phyloP scores from a whole-genome alignment of 2,329 filamentous ascomycete species.

The Pseudogymnoascus sp. region DNA sequence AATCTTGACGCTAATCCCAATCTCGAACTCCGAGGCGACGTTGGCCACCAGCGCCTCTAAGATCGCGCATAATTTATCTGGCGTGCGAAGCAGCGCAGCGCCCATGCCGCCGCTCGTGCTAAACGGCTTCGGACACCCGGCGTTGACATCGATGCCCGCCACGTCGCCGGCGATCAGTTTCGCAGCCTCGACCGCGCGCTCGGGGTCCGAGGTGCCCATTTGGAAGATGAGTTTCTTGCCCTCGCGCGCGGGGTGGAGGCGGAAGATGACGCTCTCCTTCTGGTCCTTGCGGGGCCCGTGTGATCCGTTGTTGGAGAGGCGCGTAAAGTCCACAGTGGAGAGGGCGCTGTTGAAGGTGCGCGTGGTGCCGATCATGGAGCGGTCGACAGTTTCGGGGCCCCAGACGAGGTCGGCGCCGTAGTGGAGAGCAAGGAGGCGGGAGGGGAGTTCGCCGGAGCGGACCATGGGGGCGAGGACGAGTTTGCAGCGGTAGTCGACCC shows the following conservation, averaged over 20 bases:
- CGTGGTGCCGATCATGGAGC: constrained; percentile 79
- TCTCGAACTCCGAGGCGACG: constrained; percentile 67
- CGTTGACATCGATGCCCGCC: constrained; percentile 91
- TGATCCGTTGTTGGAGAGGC: constrained; percentile 61
- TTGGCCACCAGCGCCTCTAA: constrained; percentile 72
- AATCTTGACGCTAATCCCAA: constrained; percentile 97
- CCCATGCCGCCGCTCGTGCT: constrained; percentile 93
- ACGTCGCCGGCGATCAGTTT: constrained; percentile 80
- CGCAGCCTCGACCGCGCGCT: constrained; percentile 74
- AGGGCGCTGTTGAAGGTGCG: constrained; percentile 68
- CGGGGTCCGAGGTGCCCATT: constrained; percentile 78
- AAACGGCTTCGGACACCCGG: constrained; percentile 96
- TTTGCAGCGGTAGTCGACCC: constrained; percentile 90
- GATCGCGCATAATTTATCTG: constrained; percentile 76
- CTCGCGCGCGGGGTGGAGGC: constrained; percentile 71
- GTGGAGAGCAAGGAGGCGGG: constrained; percentile 76
- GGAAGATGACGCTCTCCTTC: constrained; percentile 67
- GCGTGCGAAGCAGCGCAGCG: constrained; percentile 76
- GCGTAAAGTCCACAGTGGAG: constrained; percentile 76
- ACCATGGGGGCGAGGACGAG: constrained; percentile 97
- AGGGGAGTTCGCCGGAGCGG: constrained; percentile 89
- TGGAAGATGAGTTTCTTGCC: constrained; percentile 75
- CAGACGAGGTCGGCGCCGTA: constrained; percentile 97
- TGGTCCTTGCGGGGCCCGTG: constrained; percentile 45
- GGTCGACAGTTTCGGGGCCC: constrained; percentile 94